Evolutionary conservation across 2,329 filamentous ascomycete species (phyloP), one percentile per base, ranked within the genome.

Genomic region (Lachnellula cervina): DNA sequence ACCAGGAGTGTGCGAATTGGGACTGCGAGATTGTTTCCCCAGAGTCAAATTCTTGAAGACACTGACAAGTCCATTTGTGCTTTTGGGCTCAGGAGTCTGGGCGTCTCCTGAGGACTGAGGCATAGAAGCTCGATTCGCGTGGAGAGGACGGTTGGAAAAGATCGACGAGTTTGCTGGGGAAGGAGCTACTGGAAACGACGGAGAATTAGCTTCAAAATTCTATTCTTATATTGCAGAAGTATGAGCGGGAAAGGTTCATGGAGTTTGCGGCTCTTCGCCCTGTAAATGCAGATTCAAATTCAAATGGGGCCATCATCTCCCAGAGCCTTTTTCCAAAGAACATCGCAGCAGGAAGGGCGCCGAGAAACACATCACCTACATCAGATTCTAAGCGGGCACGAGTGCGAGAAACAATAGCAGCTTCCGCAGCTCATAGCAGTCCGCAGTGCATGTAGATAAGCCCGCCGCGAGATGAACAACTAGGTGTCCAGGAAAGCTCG

Each of bases 31-130:
- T 56, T 78, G 72, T 69, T 78, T 83, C 56, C 76, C 76, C 64
- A 69, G 67, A 49, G 83, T 79, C 64, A 87, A 73, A 63, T 80
- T 82, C 65, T 83, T 84, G 68, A 87, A 82, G 59, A 87, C 82
- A 63, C 81, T 80, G 64, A 81, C 82, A 64, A 87, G 75, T 63
- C 81, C 81, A 59, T 82, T 76, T 42, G 76, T 70, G 66, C 72
- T 77, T 72, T 76, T 80, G 55, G 79, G 73, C 68, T 86, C 82
- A 65, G 78, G 76, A 60, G 77, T 77, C 58, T 77, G 74, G 62
- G 73, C 68, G 75, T 85, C 81, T 74, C 80, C 80, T 63, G 78
- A 73, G 66, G 77, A 76, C 58, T 80, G 80, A 73, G 82, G 78
- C 83, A 86, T 86, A 75, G 76, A 76, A 65, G 52, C 58, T 62